Base-by-base conservation (phyloP, 371 early-diverging fungal genomes). In the Rozella allomycis region DNA sequence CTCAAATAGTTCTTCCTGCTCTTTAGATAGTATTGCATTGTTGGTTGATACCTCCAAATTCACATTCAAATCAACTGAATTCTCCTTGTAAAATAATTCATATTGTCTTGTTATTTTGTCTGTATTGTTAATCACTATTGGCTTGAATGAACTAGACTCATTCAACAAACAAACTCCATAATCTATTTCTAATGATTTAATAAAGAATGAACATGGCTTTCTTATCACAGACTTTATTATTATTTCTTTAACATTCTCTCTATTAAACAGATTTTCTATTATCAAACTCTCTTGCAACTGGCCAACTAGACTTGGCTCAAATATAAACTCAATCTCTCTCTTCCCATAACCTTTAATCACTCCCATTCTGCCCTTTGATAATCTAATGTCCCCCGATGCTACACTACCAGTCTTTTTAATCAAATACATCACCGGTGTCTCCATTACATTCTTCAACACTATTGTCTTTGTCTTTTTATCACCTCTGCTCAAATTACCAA, bases 401-500 rank as follows among this genome's bases (percentile, higher is more conserved):
- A 91, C 85, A 0, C 80, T 81, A 0, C 96, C 96, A 0, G 93
- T 86, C 49, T 91, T 94, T 12, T 75, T 72, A 35, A 94, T 79
- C 10, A 74, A 67, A 42, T 87, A 94, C 23, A 93, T 49, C 33
- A 90, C 51, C 0, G 88, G 79, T 4, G 74, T 70, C 42, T 88
- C 90, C 23, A 78, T 72, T 13, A 78, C 74, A 46, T 94, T 94
- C 31, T 83, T 70, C 17, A 94, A 62, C 0, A 88, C 67, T 26
- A 94, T 74, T 1, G 76, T 74, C 43, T 88, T 88, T 10, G 72
- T 69, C 39, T 82, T 69, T 0, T 69, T 47, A 47, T 91, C 87
- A 37, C 78, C 77, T 37, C 78, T 74, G 39, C 82, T 82, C 33
- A 93, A 59, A 9, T 66, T 47, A 9, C 96, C 96, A 49, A 94